phyloP scores from a whole-genome alignment of 495 filamentous ascomycete genomes.

The Ramalina intermedia region DNA sequence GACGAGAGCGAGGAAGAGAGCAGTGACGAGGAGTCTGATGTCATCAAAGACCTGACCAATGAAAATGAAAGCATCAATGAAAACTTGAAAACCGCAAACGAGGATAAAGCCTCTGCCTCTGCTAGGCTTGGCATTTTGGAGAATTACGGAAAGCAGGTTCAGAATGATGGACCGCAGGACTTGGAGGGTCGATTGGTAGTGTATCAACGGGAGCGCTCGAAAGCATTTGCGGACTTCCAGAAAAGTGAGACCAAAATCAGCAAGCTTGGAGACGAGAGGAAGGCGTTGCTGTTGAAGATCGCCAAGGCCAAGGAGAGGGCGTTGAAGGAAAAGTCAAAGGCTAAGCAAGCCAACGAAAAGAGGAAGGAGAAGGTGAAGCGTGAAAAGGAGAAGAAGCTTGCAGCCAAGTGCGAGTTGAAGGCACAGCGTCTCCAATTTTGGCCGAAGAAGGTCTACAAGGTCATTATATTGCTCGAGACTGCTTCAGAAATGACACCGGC shows the following conservation, averaged over 20 bases:
- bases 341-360: slow-evolving; percentile 23
- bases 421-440: slow-evolving; percentile 40
- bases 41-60: slow-evolving; percentile 11
- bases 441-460: slow-evolving; percentile 40
- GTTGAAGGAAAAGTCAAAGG: slow-evolving; percentile 26
- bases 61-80: slow-evolving; percentile 14
- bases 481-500: slow-evolving; percentile 30
- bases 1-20: slow-evolving; percentile 19
- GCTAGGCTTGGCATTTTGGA: slow-evolving; percentile 31
- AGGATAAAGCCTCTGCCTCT: slow-evolving; percentile 24
- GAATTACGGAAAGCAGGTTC: slow-evolving; percentile 25
- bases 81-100: slow-evolving; percentile 16
- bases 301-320: slow-evolving; percentile 16
- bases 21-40: slow-evolving; percentile 14
- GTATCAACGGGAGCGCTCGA: slow-evolving; percentile 34
- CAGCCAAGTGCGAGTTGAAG: slow-evolving; percentile 36
- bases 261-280: slow-evolving; percentile 24
- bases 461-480: slow-evolving; percentile 44
- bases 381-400: slow-evolving; percentile 25
- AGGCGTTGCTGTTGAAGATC: slow-evolving; percentile 17
- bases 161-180: slow-evolving; percentile 19
- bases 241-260: slow-evolving; percentile 19
- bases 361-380: slow-evolving; percentile 20
- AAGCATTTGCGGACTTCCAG: slow-evolving; percentile 29
- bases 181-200: slow-evolving; percentile 22